Conservation (phyloP, 164 flowering plant species). For the Aristolochia californica region DNA sequence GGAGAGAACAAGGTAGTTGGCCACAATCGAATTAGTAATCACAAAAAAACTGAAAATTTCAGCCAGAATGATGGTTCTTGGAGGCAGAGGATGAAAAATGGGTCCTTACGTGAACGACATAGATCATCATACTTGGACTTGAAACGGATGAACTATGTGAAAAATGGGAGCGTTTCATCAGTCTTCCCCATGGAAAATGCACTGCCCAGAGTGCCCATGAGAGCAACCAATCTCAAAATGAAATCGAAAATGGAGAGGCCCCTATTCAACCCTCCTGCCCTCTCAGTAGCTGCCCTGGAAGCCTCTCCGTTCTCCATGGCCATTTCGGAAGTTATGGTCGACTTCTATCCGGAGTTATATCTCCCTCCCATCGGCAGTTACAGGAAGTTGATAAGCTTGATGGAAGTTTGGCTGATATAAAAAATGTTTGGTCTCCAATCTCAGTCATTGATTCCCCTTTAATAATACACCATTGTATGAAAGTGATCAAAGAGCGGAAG, state of each 20-base stretch:
- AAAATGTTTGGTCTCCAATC: no score
- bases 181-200: slow-evolving; percentile 67
- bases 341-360: no score
- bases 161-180: slow-evolving; percentile 76
- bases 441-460: no score
- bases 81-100: no score
- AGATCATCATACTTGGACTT: slow-evolving; percentile 61
- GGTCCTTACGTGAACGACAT: slow-evolving; percentile 49
- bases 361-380: no score
- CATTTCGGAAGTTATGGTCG: no score
- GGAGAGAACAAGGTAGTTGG: slow-evolving; percentile 51
- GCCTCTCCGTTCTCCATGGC: slow-evolving; percentile 23
- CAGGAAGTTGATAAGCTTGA: no score
- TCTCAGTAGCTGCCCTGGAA: slow-evolving; percentile 14
- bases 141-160: slow-evolving; percentile 83
- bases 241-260: slow-evolving; percentile 65
- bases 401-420: no score
- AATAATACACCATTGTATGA: no score
- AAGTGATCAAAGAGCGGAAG: no score
- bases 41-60: slow-evolving; percentile 71
- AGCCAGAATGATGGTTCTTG: neutral
- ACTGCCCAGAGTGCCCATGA: slow-evolving; percentile 43
- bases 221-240: slow-evolving; percentile 45
- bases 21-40: slow-evolving; percentile 37
- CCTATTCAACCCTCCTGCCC: slow-evolving; percentile 29